phyloP scores from a whole-genome alignment of 2,329 filamentous ascomycete genomes.

The Thelonectria olida region DNA sequence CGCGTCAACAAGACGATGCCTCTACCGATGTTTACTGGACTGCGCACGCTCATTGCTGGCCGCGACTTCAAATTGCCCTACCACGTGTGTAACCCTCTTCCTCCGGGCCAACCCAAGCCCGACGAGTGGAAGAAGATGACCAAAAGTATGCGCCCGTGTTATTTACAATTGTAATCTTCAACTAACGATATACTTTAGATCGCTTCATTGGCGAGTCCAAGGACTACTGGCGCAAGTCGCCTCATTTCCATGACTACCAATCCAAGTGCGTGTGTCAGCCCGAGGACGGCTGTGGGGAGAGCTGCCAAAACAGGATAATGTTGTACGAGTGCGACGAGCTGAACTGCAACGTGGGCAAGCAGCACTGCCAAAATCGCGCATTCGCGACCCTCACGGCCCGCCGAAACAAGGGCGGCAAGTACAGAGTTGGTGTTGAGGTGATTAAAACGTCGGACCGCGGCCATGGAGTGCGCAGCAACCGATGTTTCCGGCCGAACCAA shows the following conservation, averaged over 20 bases:
- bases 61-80: slow-evolving; percentile 90
- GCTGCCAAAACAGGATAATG: slow-evolving; percentile 96
- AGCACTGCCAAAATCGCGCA: slow-evolving; percentile 83
- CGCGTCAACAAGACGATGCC: slow-evolving; percentile 71
- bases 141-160: slow-evolving; percentile 72
- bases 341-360: slow-evolving; percentile 84
- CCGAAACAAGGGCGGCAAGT: slow-evolving; percentile 81
- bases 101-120: slow-evolving; percentile 87
- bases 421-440: slow-evolving; percentile 92
- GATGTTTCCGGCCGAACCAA: slow-evolving; percentile 86
- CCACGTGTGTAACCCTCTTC: slow-evolving; percentile 88
- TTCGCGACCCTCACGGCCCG: slow-evolving; percentile 84
- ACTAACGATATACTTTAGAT: slow-evolving; percentile 64
- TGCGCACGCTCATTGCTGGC: slow-evolving; percentile 75
- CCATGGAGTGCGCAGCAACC: slow-evolving; percentile 90
- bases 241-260: slow-evolving; percentile 76
- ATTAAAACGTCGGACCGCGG: slow-evolving; percentile 90
- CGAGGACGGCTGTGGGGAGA: slow-evolving; percentile 84
- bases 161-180: slow-evolving; percentile 6
- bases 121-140: slow-evolving; percentile 93
- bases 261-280: slow-evolving; percentile 81
- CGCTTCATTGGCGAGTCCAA: slow-evolving; percentile 88
- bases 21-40: slow-evolving; percentile 80
- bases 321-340: slow-evolving; percentile 93
- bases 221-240: slow-evolving; percentile 82